Evolutionary conservation across 805 yeast genomes (phyloP).

Genomic region (Metschnikowia bowlesiae): DNA sequence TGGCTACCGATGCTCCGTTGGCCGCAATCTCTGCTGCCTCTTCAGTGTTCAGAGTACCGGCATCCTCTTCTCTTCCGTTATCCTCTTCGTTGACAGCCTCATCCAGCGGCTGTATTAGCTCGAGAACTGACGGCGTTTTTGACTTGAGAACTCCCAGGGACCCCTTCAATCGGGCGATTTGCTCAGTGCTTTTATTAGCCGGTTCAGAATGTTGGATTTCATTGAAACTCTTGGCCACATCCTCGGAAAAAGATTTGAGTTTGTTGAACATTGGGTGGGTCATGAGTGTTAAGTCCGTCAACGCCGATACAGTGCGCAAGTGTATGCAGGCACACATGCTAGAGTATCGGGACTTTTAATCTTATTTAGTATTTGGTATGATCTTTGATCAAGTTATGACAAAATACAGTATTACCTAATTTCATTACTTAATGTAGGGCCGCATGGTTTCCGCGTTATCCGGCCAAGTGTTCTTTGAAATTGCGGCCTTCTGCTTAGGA

Average conservation of each 20-base stretch:
- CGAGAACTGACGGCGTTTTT: constrained; percentile 45
- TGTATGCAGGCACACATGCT: background rate
- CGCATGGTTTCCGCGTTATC: no score
- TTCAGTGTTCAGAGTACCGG: background rate
- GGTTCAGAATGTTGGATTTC: constrained; percentile 23
- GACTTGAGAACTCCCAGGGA: constrained; percentile 33
- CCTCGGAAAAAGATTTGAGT: constrained; percentile 41
- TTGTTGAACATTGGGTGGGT: constrained; percentile 33
- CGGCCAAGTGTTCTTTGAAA: no score
- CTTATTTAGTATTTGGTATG: no score
- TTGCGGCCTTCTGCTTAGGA: no score
- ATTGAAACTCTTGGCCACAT: constrained; percentile 41
- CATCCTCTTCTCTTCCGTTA: background rate
- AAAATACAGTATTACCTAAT: no score
- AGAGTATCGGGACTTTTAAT: no score
- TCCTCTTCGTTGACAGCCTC: constrained; percentile 20
- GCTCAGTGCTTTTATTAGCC: constrained; percentile 7
- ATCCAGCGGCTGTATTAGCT: constrained; percentile 46
- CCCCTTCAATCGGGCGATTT: constrained; percentile 29
- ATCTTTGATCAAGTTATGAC: no score
- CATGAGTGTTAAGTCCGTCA: background rate
- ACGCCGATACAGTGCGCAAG: background rate
- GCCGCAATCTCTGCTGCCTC: no score
- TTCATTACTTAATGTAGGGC: no score
- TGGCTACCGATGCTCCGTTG: no score